Base-by-base conservation (phyloP, 768 basidiomycete genomes). In the Leccinum fibrillosum region DNA sequence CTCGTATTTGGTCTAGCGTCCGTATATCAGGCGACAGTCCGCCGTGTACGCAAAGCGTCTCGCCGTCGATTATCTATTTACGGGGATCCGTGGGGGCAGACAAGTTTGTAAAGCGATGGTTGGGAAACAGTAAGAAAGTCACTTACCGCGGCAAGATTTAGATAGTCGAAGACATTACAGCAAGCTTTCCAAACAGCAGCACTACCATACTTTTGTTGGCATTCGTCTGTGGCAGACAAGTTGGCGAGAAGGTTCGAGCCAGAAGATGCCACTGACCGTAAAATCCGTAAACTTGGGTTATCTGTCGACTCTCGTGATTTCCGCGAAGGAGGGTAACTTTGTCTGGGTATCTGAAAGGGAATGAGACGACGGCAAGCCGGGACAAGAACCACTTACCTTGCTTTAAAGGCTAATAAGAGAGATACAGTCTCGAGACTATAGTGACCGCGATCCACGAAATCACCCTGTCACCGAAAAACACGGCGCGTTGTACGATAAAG, bases 211-310 rank as follows among this genome's bases (percentile, higher is more conserved):
- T 98, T 98, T 74, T 94, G 93, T 74, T 97, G 94, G 67, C 96
- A 98, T 75, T 98, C 96, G 69, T 97, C 95, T 92, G 61, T 34
- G 25, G 17, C 19, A 52, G 44, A 19, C 59, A 11, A 47, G 49
- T 45, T 30, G 23, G 39, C 2, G 10, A 8, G 19, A 19, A 25
- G 21, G 19, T 25, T 37, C 1, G 15, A 37, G n/a, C 17, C 30
- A 10, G 5, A n/a, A 6, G 51, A 37, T 12, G 28, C 44, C 9
- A 35, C 58, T 15, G 9, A 94, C 94, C 94, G 69, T 97, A 98
- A 72, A 97, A 98, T n/a, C 95, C 96, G 59, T 98, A 98, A 2
- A 94, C 96, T 67, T 98, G 96, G 4, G 96, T 98, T 65, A 98
- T 98, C 73, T 98, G 96, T 61, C 96, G 78, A 66, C 92, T 94